Base-by-base conservation (phyloP, 345 rosid species). In the Pelargonium nanum region DNA sequence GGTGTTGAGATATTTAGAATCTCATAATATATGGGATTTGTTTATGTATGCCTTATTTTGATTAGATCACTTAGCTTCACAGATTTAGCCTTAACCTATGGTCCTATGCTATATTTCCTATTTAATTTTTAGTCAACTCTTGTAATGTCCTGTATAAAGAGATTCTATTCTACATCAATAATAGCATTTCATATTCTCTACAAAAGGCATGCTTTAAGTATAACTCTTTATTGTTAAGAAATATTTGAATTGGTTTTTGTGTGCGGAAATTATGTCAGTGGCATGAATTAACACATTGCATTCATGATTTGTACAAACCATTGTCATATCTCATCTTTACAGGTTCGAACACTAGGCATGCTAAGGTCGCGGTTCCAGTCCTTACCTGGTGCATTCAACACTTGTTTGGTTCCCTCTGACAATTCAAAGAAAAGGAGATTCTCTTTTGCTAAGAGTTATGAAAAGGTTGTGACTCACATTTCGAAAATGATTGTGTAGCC, bases 271-370 rank as follows among this genome's bases (percentile, higher is more conserved):
- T 40, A 10, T 40, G 48, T 40, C 48, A 40, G 15, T 40, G 15
- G 48, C n/a, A n/a, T n/a, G n/a, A n/a, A n/a, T n/a, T 40, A 40
- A 40, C 48, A 40, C 48, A 15, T 6, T 40, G 16, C 16, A 12
- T 40, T 40, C 48, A 40, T 40, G 48, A 40, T 40, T 12, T 40
- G 2, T 40, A 40, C 48, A 15, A 40, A 40, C 15, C 48, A 9
- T 40, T 40, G 13, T 21, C 56, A 22, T 51, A 20, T 30, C 48
- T 62, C 55, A 44, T 60, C 21, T 56, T 48, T 60, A 28, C 75
- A 89, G 99, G 85, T 93, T 74, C 84, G 95, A 63, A 87, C 98
- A 22, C 75, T 92, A 70, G 96, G 91, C 68, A 92, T 92, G 98
- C 89, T 92, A 45, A 80, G 96, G 81, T 92, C 97, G 55, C 82